Evolutionary conservation across 257 asterid genomes (phyloP), one percentile per base, ranked within the genome.

Genomic region (Euphrasia confusa): DNA sequence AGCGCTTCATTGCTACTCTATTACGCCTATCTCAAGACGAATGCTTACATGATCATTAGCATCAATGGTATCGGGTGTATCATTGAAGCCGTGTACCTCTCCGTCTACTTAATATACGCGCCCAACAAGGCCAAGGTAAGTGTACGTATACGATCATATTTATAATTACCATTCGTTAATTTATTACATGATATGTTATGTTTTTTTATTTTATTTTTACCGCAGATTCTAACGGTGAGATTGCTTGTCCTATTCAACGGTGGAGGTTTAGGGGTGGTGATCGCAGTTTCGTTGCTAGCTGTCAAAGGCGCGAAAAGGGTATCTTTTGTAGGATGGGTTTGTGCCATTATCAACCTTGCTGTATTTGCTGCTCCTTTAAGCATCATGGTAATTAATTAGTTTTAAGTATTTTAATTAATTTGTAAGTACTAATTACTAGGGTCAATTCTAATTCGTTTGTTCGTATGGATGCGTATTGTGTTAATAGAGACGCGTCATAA

Each of bases 291-390:
- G 5, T 7, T 69, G 26, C 33, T 77, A 53, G 64, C 72, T 3
- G 56, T 74, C 10, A 56, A 80, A 27, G 92, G 90, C 10, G 0
- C 78, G 0, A 57, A 72, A 3, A 74, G 90, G 63, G 85, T 80
- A 1, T 26, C 69, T 26, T 12, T 80, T 0, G 86, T 85, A 17
- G 96, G 96, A 75, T 88, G 96, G 96, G 59, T 61, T 2, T 83
- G 92, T 69, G 90, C 87, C 12, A 66, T 60, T 14, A 40, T 83
- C 58, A 83, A 81, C 69, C 50, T 88, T 24, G 88, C 89, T 12
- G 92, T 88, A 45, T 85, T 88, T 71, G 92, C 85, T 18, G 76
- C 95, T 64, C 96, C 95, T 45, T 68, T 85, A 60, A 80, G 83
- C 73, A 78, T 88, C 69, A 83, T 85, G 95, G 96, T 88, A 74